phyloP scores from a whole-genome alignment of 2,329 filamentous ascomycete genomes.

The Calonectria pseudoreteaudii region DNA sequence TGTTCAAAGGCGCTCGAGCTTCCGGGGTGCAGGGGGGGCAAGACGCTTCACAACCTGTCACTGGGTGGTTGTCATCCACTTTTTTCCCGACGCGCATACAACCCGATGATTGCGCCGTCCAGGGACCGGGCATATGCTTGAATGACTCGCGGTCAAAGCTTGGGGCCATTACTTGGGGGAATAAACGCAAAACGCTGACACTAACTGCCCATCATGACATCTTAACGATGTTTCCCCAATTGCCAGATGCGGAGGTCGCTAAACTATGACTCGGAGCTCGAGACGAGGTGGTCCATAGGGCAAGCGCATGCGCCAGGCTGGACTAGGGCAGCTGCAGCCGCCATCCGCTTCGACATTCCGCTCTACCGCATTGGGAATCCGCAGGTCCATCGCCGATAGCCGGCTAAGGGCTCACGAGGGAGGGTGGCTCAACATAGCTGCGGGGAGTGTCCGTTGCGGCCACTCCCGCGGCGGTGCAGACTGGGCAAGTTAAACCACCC shows the following conservation, averaged over 20 bases:
- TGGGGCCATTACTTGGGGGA: not conserved
- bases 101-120: not conserved
- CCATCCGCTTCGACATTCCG: constrained; percentile 11
- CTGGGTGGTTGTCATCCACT: not conserved
- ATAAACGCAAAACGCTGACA: not conserved
- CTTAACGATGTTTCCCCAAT: not conserved
- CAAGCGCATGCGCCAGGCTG: constrained; percentile 8
- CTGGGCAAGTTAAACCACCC: constrained; percentile 13
- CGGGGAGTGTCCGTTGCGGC: constrained; percentile 3
- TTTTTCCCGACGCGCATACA: constrained; percentile 8
- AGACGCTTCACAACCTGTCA: not conserved
- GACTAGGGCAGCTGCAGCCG: constrained; percentile 14
- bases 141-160: constrained; percentile 6
- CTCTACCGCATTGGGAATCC: not conserved
- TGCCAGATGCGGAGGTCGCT: not conserved
- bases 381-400: constrained; percentile 1
- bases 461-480: constrained; percentile 1
- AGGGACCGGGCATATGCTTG: not conserved
- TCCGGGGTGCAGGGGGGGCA: constrained; percentile 1
- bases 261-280: not conserved
- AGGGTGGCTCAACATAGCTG: not conserved
- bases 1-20: constrained; percentile 1
- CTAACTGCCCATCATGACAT: constrained; percentile 7
- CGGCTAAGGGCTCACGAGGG: not conserved
- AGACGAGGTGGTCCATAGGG: not conserved